These are phyloP conservation scores for Saccharomycopsis olivae DNA, from an alignment of 805 yeast genomes.

Conservation along the genomic window DNA sequence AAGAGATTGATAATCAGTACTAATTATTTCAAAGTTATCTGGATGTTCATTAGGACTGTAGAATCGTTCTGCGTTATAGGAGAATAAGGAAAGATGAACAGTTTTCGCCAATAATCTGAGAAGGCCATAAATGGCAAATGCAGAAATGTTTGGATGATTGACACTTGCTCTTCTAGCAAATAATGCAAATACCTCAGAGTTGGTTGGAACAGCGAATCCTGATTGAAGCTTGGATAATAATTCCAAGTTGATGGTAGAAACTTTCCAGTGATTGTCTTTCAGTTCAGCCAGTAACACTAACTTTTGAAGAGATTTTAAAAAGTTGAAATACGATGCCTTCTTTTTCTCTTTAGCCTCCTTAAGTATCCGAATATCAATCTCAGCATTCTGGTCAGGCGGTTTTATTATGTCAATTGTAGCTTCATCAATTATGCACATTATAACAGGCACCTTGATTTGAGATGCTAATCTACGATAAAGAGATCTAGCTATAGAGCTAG, in stretches of 20 bases:
- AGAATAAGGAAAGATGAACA: conserved; percentile 33
- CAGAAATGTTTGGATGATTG: conserved; percentile 61
- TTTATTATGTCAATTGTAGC: conserved; percentile 30
- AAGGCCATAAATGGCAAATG: conserved; percentile 49
- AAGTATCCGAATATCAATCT: conserved; percentile 48
- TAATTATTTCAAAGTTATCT: conserved; percentile 30
- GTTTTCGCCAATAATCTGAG: conserved; percentile 40
- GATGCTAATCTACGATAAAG: conserved; percentile 34
- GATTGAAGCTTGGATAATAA: conserved; percentile 41
- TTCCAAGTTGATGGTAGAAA: conserved; percentile 36
- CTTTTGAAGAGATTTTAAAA: conserved; percentile 34
- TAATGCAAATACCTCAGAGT: conserved; percentile 30
- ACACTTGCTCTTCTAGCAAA: conserved; percentile 39
- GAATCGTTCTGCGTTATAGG: conserved; percentile 36
- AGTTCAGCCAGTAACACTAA: conserved; percentile 21
- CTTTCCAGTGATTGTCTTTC: conserved; percentile 44
- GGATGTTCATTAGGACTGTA: conserved; percentile 29
- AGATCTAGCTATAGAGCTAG: conserved; percentile 43
- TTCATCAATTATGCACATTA: conserved; percentile 42
- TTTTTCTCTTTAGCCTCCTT: conserved; percentile 53
- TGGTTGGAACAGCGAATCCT: conserved; percentile 33
- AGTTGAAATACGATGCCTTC: conserved; percentile 31
- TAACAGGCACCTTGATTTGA: conserved; percentile 38
- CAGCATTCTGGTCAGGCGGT: conserved; percentile 53
- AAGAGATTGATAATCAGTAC: conserved; percentile 27